Base-by-base conservation (phyloP, 2,329 filamentous ascomycete species). In the Curvularia sp. region DNA sequence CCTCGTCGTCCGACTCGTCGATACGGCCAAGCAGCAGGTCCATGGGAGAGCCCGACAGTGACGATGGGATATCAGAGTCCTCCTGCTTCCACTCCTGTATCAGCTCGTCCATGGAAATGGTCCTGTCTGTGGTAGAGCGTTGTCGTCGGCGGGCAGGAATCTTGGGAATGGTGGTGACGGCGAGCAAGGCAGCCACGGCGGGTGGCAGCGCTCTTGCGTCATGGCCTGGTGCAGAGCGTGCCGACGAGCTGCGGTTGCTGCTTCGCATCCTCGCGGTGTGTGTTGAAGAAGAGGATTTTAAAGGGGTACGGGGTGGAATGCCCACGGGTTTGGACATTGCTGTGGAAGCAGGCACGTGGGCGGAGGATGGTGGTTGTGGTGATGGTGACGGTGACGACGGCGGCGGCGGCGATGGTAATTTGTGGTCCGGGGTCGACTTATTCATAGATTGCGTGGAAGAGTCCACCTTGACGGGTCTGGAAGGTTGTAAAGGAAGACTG, bases 151-250 rank as follows among this genome's bases (percentile, higher is more conserved):
- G 76, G 60, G 75, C 73, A 3, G 75, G 77, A 58, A 82, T 83
- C 20, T 81, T 80, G 3, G 85, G 86, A 49, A 88, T 88, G 2
- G 84, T 77, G 1, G 86, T 88, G 46, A 86, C 81, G 55, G 86
- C 83, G 33, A 88, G 75, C 55, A 88, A 75, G 9, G 84, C 84
- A 26, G 84, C 84, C 50, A 87, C 81, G 22, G 84, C 81, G n/a
- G 82, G 79, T 15, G 84, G 83, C 5, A 86, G 69, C 9, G 80
- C 79, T 65, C 76, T 80, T 58, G 73, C 76, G 63, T 76, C 75
- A 70, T 82, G 80, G 62, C 62, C 72, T 51, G 59, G 71, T 39
- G 62, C 56, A 35, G 61, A 65, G 42, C 68, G 75, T 60, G 64
- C 39, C 4, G 69, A 64, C 28, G 71, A 64, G 55, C 64, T 66